Percentiles rank a stretch among this genome's conserved stretches.
These are phyloP conservation scores for Schoenoplectus tabernaemontani DNA, from an alignment of 202 grass and related monocot species.

Conservation along the genomic window DNA sequence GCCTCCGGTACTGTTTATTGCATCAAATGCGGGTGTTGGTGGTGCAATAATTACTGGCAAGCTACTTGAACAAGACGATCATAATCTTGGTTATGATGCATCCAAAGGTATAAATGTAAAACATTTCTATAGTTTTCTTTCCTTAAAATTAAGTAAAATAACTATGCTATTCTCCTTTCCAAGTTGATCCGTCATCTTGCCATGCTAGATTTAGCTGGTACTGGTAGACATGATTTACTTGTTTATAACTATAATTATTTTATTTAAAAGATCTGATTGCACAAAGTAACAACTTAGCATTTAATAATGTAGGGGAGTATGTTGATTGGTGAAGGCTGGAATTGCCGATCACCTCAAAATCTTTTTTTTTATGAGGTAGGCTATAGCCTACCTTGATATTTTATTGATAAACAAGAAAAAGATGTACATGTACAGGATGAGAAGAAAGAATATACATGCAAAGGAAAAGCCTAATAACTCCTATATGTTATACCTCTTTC, in stretches of 20 bases:
- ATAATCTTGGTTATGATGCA: slow-evolving; percentile 78
- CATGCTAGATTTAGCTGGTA: background rate
- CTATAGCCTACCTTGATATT: too few species aligned
- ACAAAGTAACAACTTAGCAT: background rate
- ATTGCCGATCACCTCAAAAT: too few species aligned
- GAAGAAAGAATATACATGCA: too few species aligned
- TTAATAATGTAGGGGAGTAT: slow-evolving; percentile 54
- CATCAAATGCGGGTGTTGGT: slow-evolving; percentile 71
- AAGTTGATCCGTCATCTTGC: background rate
- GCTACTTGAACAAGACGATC: slow-evolving; percentile 79
- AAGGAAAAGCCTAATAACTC: too few species aligned
- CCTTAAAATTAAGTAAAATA: too few species aligned
- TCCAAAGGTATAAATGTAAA: slow-evolving; percentile 58
- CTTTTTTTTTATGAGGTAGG: too few species aligned
- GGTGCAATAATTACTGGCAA: slow-evolving; percentile 69
- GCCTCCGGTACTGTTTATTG: slow-evolving; percentile 65
- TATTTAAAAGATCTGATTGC: background rate
- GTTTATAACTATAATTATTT: background rate
- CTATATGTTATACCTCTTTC: too few species aligned
- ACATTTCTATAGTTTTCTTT: too few species aligned
- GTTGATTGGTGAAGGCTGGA: slow-evolving; percentile 87
- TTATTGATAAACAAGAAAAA: too few species aligned
- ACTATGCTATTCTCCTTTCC: background rate
- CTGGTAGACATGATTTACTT: background rate
- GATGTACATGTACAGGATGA: too few species aligned